These are phyloP conservation scores for Metroxylon sagu DNA, from an alignment of 176 grass and related monocot species.

Conservation along the genomic window DNA sequence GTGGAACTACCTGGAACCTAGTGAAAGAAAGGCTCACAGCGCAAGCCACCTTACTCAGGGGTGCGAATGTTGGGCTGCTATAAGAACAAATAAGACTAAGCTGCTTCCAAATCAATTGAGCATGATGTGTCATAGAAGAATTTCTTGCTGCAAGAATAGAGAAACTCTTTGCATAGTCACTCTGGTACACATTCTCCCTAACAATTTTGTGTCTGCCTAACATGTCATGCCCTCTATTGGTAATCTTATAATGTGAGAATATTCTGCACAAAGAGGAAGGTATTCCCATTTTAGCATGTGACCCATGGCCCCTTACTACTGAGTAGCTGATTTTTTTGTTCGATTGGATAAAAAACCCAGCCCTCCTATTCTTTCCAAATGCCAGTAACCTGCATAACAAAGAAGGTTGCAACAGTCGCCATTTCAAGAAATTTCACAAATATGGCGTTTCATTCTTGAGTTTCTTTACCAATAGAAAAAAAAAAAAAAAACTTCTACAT, in stretches of 20 bases:
- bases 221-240: constrained; percentile 11
- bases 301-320: constrained; percentile 37
- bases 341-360: constrained; percentile 40
- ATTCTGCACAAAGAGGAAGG: constrained; percentile 41
- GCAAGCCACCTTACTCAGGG: constrained; percentile 42
- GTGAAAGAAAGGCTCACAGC: constrained; percentile 56
- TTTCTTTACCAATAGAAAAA: too few species aligned
- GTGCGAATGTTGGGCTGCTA: constrained; percentile 20
- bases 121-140: constrained; percentile 36
- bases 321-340: constrained; percentile 27
- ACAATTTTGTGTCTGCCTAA: background rate
- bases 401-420: background rate
- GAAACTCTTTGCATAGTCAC: constrained; percentile 30
- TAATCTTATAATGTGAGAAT: constrained; percentile 49
- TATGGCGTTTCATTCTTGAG: background rate
- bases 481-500: too few species aligned
- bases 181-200: constrained; percentile 29
- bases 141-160: constrained; percentile 22
- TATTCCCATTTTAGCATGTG: constrained; percentile 25
- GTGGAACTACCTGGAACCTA: constrained; percentile 62
- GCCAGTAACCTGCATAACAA: constrained; percentile 44
- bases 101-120: constrained; percentile 51
- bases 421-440: background rate
- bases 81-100: constrained; percentile 29
- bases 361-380: constrained; percentile 40